phyloP scores from a whole-genome alignment of 768 basidiomycete species.

The Kwoniella shandongensis region DNA sequence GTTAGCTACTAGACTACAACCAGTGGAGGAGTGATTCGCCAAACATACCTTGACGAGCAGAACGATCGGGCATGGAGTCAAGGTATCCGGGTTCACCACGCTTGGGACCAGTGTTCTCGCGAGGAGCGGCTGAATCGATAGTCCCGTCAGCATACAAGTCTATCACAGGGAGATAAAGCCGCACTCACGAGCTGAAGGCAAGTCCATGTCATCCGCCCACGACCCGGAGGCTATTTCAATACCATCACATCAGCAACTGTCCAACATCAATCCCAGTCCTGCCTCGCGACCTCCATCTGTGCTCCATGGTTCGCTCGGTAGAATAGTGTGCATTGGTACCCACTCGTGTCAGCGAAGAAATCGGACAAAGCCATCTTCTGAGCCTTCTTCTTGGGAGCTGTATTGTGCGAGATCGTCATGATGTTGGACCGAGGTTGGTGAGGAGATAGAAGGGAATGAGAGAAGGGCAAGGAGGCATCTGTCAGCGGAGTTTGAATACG shows the following conservation, averaged over 20 bases:
- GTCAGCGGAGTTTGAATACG: no score
- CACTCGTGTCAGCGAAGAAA: constrained; percentile 84
- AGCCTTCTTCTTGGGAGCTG: constrained; percentile 79
- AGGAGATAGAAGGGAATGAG: no score
- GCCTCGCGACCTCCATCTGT: not conserved
- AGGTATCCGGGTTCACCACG: constrained; percentile 53
- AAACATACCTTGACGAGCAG: constrained; percentile 20
- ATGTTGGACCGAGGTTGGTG: not conserved
- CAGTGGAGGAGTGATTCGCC: no score
- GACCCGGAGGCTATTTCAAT: constrained; percentile 70
- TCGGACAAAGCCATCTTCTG: constrained; percentile 91
- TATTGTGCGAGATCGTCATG: constrained; percentile 1
- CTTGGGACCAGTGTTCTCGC: constrained; percentile 44
- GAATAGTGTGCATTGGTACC: constrained; percentile 49
- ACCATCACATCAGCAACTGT: not conserved
- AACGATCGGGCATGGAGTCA: constrained; percentile 51
- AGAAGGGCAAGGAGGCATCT: no score
- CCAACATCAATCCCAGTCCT: not conserved
- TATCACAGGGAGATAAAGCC: not conserved
- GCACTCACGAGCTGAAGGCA: constrained; percentile 87
- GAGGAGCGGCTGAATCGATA: constrained; percentile 34
- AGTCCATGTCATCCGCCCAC: constrained; percentile 99
- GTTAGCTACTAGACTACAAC: not conserved
- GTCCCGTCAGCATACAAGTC: constrained; percentile 15
- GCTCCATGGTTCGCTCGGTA: constrained; percentile 1